Conservation (phyloP, 2,329 filamentous ascomycete genomes). For the Colletotrichum acutatum region DNA sequence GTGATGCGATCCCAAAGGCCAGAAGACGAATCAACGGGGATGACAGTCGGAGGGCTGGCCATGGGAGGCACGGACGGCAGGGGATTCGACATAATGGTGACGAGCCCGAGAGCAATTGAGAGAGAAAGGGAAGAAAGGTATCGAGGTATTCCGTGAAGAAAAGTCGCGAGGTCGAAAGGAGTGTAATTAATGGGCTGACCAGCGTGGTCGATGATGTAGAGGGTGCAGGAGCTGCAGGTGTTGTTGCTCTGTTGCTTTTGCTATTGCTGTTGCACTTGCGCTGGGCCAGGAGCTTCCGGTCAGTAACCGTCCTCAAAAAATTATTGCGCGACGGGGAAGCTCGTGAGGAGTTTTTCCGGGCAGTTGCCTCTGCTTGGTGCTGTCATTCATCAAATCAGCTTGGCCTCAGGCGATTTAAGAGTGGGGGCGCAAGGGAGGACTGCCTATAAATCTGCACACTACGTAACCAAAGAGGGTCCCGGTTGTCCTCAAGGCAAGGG, state of each 20-base stretch:
- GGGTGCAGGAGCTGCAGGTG: slow-evolving; percentile 44
- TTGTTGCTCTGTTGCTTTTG: slow-evolving; percentile 23
- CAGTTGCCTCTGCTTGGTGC: slow-evolving; percentile 13
- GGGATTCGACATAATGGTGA: slow-evolving; percentile 54
- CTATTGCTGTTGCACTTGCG: slow-evolving; percentile 26
- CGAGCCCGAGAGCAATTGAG: slow-evolving; percentile 37
- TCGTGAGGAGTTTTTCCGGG: slow-evolving; percentile 35
- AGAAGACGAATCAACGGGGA: slow-evolving; percentile 67
- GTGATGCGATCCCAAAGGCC: slow-evolving; percentile 91
- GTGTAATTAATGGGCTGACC: slow-evolving; percentile 29
- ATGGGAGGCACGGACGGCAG: slow-evolving; percentile 59
- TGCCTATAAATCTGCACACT: slow-evolving; percentile 26
- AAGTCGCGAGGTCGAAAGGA: slow-evolving; percentile 16
- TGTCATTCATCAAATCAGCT: slow-evolving; percentile 30
- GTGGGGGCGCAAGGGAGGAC: slow-evolving; percentile 30
- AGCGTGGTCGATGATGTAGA: slow-evolving; percentile 45
- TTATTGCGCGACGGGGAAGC: slow-evolving; percentile 36
- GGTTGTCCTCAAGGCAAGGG: slow-evolving; percentile 17
- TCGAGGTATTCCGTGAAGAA: slow-evolving; percentile 5
- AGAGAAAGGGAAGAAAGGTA: slow-evolving; percentile 38
- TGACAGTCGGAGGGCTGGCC: slow-evolving; percentile 52
- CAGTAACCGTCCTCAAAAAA: slow-evolving; percentile 33
- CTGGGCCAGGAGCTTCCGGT: slow-evolving; percentile 27
- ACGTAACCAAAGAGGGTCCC: slow-evolving; percentile 30
- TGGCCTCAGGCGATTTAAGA: slow-evolving; percentile 30